These are phyloP conservation scores for Termitomyces titanicus DNA, from an alignment of 768 basidiomycete genomes.

Conservation along the genomic window DNA sequence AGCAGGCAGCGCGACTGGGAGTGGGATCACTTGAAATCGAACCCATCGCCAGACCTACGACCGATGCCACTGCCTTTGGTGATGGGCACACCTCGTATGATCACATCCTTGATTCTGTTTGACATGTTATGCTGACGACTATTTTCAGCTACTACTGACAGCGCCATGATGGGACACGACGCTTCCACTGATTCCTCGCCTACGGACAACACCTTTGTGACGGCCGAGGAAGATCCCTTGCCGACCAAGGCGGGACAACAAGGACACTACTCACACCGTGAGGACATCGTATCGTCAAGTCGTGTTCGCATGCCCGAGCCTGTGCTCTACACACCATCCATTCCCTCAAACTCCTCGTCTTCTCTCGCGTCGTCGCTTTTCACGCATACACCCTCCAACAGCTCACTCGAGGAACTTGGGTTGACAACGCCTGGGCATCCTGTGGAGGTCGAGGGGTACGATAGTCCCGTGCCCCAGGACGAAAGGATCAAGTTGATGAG, in stretches of 20 bases:
- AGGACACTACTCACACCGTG: slow-evolving; percentile 21
- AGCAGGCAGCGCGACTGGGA: slow-evolving; percentile 13
- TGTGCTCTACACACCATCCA: slow-evolving; percentile 34
- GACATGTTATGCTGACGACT: too few relatives aligned
- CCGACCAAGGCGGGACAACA: slow-evolving; percentile 4
- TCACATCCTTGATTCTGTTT: too few relatives aligned
- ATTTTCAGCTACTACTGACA: not conserved
- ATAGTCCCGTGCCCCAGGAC: slow-evolving; percentile 35
- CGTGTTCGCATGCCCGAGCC: slow-evolving; percentile 34
- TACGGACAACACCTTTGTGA: slow-evolving; percentile 14
- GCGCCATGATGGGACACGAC: not conserved
- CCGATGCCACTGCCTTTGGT: slow-evolving; percentile 27
- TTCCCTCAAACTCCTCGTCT: slow-evolving; percentile 12
- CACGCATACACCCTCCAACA: slow-evolving; percentile 22
- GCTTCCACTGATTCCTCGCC: slow-evolving; percentile 8
- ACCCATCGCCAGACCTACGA: slow-evolving; percentile 38
- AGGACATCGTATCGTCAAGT: slow-evolving; percentile 29
- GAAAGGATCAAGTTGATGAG: slow-evolving; percentile 36
- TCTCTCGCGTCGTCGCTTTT: slow-evolving; percentile 28
- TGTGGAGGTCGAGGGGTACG: slow-evolving; percentile 28
- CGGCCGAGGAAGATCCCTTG: slow-evolving; percentile 17
- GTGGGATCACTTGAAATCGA: slow-evolving; percentile 8
- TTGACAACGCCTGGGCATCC: not conserved
- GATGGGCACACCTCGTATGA: slow-evolving; percentile 20
- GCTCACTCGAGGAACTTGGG: slow-evolving; percentile 18